Base-by-base conservation (phyloP, 2,329 filamentous ascomycete genomes). In the Fusarium keratoplasticum region DNA sequence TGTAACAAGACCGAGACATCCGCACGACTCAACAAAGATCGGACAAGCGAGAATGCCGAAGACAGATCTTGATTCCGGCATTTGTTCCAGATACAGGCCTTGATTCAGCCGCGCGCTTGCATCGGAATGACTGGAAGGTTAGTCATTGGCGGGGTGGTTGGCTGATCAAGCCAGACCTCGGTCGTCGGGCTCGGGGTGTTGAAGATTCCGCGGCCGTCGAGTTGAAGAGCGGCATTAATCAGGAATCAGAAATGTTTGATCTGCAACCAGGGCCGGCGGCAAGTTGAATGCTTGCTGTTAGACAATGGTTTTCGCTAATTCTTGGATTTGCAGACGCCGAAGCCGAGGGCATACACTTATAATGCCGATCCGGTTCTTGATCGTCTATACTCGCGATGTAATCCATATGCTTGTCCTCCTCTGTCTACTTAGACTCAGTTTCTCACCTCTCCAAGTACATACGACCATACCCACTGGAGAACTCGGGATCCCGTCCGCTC, bases 91-190 rank as follows among this genome's bases (percentile, higher is more conserved):
- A 62, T 25, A 50, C 14, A 61, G 25, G 27, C 27, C 47, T 31
- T 44, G 70, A 38, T 61, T 29, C 64, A 72, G 64, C 60, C 71
- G 67, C 71, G 67, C 68, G 71, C 64, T 73, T 74, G 64, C 40
- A 54, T 14, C 40, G 61, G 33, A 52, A 40, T 35, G 22, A 35
- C 35, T 58, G 35, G 40, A 27, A 55, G 42, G 5, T 61, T 57
- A 29, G 36, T 64, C 38, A 66, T 36, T 66, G 54, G 31, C 20
- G 52, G 55, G 65, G 55, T 22, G 25, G 42, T 38, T 55, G 52
- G 29, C 20, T 22, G 52, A 35, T 35, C 13, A 27, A 36, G 22
- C 14, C 55, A 14, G 31, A 25, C 20, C 29, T 61, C 22, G 47
- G 47, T 25, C 36, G 29, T 58, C 61, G 38, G 50, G 16, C 13